These are phyloP conservation scores for Margaritispora aquatica DNA, from an alignment of 495 filamentous ascomycete species.

Conservation along the genomic window DNA sequence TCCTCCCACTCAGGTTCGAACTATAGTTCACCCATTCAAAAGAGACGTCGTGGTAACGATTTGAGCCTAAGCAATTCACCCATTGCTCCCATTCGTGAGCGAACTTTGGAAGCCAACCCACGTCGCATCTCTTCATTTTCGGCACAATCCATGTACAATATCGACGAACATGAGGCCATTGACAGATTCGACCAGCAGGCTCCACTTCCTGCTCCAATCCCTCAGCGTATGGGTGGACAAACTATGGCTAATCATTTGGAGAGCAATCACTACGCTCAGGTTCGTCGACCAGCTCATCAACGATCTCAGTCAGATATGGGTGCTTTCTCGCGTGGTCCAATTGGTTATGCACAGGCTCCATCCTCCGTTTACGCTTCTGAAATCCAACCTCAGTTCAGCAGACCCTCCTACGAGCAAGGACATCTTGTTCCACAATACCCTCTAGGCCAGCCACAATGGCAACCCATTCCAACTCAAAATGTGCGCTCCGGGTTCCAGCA, in stretches of 20 bases:
- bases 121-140: conserved; percentile 9
- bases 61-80: background rate
- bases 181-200: conserved; percentile 7
- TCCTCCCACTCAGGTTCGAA: background rate
- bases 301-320: conserved; percentile 22
- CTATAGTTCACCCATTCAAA: conserved; percentile 6
- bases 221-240: conserved; percentile 9
- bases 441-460: background rate
- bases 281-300: conserved; percentile 8
- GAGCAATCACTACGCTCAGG: background rate
- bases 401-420: background rate
- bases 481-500: background rate
- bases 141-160: conserved; percentile 13
- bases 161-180: conserved; percentile 15
- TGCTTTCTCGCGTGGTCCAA: conserved; percentile 4
- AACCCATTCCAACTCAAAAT: background rate
- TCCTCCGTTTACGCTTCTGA: background rate
- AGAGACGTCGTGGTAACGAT: conserved; percentile 19
- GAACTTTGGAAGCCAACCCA: background rate
- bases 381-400: background rate
- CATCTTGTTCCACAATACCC: background rate
- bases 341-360: background rate
- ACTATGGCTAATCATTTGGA: conserved; percentile 19
- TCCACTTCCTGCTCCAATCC: conserved; percentile 12
- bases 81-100: background rate